Conservation (phyloP, 768 basidiomycete species). For the Termitomyces sp. region DNA sequence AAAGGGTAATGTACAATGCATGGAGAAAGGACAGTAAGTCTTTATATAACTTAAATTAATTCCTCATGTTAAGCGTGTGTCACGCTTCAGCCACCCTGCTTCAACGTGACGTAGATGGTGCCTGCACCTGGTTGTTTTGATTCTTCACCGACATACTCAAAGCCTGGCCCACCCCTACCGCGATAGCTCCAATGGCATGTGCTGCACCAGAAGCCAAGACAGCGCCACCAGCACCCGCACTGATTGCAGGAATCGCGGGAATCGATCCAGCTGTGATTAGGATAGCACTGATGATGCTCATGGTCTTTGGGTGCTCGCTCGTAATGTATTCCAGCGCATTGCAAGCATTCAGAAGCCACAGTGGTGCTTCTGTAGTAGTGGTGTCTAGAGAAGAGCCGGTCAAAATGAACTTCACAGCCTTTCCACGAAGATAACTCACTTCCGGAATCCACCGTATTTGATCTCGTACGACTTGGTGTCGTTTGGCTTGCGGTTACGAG, state of each 20-base stretch:
- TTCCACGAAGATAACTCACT: constrained; percentile 8
- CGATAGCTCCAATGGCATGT: constrained; percentile 76
- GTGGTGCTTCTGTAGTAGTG: constrained; percentile 54
- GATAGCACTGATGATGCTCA: constrained; percentile 72
- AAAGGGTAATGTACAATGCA: constrained; percentile 7
- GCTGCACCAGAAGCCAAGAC: constrained; percentile 68
- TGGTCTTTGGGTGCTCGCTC: constrained; percentile 67
- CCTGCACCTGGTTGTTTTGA: constrained; percentile 9
- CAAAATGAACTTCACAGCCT: background rate
- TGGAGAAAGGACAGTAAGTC: background rate
- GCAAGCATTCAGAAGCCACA: constrained; percentile 76
- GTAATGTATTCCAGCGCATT: constrained; percentile 71
- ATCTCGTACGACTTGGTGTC: constrained; percentile 11
- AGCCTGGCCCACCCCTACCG: constrained; percentile 63
- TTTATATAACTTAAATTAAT: background rate
- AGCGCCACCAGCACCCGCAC: constrained; percentile 65
- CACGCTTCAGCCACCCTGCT: background rate
- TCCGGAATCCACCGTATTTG: constrained; percentile 14
- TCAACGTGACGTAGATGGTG: constrained; percentile 10
- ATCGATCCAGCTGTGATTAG: constrained; percentile 76
- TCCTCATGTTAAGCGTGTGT: background rate
- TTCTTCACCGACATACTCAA: constrained; percentile 30
- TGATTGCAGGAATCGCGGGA: constrained; percentile 66
- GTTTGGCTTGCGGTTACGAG: constrained; percentile 6
- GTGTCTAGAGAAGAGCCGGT: constrained; percentile 22